Conservation (phyloP, 2,329 filamentous ascomycete species). For the Biscogniauxia mediterranea region DNA sequence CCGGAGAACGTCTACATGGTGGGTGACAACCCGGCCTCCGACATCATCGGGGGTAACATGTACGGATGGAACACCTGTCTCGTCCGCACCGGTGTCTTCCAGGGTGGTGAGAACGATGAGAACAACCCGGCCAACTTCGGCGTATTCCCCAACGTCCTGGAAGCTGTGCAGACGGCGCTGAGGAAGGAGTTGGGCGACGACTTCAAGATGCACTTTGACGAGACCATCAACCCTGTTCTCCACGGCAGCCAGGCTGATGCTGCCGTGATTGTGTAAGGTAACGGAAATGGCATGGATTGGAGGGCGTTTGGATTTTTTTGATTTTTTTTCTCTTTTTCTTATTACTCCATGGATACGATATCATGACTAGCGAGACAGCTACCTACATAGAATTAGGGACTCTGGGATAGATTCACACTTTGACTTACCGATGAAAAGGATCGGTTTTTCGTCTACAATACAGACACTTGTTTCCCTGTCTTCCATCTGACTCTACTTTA, state of each 20-base stretch:
- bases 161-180: constrained; percentile 66
- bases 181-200: constrained; percentile 70
- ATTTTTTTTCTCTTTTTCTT: not conserved
- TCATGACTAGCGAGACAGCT: not conserved
- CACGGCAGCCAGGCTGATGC: constrained; percentile 48
- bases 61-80: constrained; percentile 81
- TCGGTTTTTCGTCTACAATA: not conserved
- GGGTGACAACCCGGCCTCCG: constrained; percentile 71
- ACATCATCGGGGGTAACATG: constrained; percentile 76
- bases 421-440: not conserved
- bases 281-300: not conserved
- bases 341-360: not conserved
- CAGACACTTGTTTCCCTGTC: not conserved
- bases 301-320: constrained; percentile 1
- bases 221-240: constrained; percentile 66
- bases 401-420: not conserved
- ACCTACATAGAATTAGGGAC: not conserved
- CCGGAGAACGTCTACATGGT: constrained; percentile 75
- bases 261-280: constrained; percentile 38
- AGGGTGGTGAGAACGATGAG: constrained; percentile 72
- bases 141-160: constrained; percentile 70
- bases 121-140: constrained; percentile 76
- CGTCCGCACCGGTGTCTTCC: constrained; percentile 75
- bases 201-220: constrained; percentile 72
- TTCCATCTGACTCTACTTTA: not conserved